Conservation (phyloP, 345 rosid genomes). For the Gossypium rotundifolium region DNA sequence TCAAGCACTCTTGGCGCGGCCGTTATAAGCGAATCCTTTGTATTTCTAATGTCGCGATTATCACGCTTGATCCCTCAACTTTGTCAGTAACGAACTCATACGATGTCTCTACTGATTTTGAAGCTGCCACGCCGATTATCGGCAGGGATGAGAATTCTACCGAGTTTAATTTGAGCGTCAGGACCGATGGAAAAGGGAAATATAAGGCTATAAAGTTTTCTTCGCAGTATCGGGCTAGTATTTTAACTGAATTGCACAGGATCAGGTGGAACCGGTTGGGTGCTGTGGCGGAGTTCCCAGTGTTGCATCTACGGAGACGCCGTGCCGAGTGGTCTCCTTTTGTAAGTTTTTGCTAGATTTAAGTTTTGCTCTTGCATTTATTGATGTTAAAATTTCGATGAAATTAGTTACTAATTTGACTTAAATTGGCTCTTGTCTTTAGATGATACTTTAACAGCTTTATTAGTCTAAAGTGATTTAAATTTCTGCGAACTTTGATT, state of each 20-base stretch:
- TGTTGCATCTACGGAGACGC: slow-evolving; percentile 70
- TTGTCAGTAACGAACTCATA: slow-evolving; percentile 76
- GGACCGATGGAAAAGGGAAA: slow-evolving; percentile 93
- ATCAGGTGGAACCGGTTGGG: slow-evolving; percentile 60
- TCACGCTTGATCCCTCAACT: slow-evolving; percentile 82
- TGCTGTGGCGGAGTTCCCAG: slow-evolving; percentile 76
- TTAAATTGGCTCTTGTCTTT: not conserved
- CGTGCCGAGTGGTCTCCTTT: slow-evolving; percentile 75
- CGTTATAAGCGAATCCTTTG: slow-evolving; percentile 92
- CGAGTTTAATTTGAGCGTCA: slow-evolving; percentile 75
- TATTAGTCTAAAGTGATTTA: not conserved
- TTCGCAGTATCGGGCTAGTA: slow-evolving; percentile 65
- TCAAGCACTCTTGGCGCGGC: slow-evolving; percentile 98
- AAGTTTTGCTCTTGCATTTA: not conserved
- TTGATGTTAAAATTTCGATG: not conserved
- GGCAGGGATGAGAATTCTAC: slow-evolving; percentile 67
- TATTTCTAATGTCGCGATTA: slow-evolving; percentile 50
- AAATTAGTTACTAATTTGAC: not conserved
- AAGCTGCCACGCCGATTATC: slow-evolving; percentile 60
- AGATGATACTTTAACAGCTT: not conserved
- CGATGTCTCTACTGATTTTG: slow-evolving; percentile 62
- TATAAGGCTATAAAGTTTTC: slow-evolving; percentile 82
- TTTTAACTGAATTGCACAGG: slow-evolving; percentile 79
- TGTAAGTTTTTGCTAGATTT: slow-evolving; percentile 42
- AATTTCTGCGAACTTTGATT: not conserved